These are phyloP conservation scores for Tricholoma bakamatsutake DNA, from an alignment of 768 basidiomycete genomes.

Conservation along the genomic window DNA sequence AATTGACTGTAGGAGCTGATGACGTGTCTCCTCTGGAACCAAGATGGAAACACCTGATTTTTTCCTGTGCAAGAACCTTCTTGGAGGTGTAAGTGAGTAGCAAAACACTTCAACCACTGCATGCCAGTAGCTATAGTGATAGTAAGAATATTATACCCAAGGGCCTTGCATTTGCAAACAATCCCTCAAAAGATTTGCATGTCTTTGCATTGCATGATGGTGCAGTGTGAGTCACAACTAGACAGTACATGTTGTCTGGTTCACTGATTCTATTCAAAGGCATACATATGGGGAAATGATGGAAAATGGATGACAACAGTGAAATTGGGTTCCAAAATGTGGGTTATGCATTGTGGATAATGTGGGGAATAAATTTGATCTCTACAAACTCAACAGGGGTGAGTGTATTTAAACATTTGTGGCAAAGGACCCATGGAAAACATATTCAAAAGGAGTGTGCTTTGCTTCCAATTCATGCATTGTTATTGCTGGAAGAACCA, in stretches of 20 bases:
- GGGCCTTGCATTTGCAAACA: not conserved
- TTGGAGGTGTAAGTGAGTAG: not conserved
- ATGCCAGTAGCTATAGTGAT: not conserved
- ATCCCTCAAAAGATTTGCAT: not conserved
- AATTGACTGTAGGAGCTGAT: not conserved
- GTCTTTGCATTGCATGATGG: not conserved
- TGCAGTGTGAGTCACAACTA: not conserved
- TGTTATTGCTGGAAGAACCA: constrained; percentile 19
- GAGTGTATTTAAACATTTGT: constrained; percentile 7
- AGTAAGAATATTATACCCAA: not conserved
- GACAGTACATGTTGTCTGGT: not conserved
- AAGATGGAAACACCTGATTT: not conserved
- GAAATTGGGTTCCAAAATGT: not conserved
- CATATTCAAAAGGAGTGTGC: constrained; percentile 14
- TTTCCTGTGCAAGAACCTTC: not conserved
- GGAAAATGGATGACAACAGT: not conserved
- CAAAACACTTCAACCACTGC: not conserved
- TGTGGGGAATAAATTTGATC: constrained; percentile 9
- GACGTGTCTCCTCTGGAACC: not conserved
- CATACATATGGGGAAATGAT: not conserved
- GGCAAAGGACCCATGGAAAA: constrained; percentile 7
- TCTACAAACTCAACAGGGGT: constrained; percentile 15
- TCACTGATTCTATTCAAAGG: not conserved
- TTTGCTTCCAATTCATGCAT: constrained; percentile 8
- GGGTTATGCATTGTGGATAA: too few species aligned